A percentile compares a stretch with the other conserved stretches of the same genome.
Conservation (phyloP, 495 filamentous ascomycete genomes). For the Penicillium angulare region DNA sequence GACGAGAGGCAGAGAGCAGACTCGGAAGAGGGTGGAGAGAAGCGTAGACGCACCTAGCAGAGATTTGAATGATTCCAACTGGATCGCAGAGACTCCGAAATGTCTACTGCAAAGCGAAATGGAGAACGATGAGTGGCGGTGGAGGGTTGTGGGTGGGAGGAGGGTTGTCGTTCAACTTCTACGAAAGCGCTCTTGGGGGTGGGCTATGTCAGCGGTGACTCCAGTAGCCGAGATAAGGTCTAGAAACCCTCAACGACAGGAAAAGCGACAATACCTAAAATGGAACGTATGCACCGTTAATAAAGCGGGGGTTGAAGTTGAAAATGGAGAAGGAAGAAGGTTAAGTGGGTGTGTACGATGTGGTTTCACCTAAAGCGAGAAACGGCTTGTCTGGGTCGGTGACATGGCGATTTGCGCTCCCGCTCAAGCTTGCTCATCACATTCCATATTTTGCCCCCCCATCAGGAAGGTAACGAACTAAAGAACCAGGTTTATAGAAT, state of each 20-base stretch:
- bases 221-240: constrained; percentile 21
- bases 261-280: constrained; percentile 20
- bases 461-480: background rate
- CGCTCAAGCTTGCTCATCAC: constrained; percentile 22
- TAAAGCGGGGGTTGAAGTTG: constrained; percentile 13
- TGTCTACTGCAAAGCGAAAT: constrained; percentile 17
- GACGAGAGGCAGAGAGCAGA: constrained; percentile 32
- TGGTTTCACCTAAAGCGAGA: constrained; percentile 48
- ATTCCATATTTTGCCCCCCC: constrained; percentile 10
- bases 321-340: constrained; percentile 18
- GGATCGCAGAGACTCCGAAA: constrained; percentile 30
- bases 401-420: constrained; percentile 40
- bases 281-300: too few relatives aligned
- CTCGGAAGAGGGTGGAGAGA: constrained; percentile 43
- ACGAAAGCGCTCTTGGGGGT: constrained; percentile 37
- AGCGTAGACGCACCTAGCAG: constrained; percentile 36
- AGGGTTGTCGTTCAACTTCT: constrained; percentile 33
- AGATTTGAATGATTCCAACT: constrained; percentile 22
- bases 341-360: constrained; percentile 39
- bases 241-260: constrained; percentile 5
- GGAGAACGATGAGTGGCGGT: constrained; percentile 27
- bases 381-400: constrained; percentile 37
- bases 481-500: background rate
- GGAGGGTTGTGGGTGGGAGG: constrained; percentile 21
- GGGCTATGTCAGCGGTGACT: constrained; percentile 44